Evolutionary conservation across 805 yeast genomes (phyloP).

Genomic region (Danielozyma ontarioensis): DNA sequence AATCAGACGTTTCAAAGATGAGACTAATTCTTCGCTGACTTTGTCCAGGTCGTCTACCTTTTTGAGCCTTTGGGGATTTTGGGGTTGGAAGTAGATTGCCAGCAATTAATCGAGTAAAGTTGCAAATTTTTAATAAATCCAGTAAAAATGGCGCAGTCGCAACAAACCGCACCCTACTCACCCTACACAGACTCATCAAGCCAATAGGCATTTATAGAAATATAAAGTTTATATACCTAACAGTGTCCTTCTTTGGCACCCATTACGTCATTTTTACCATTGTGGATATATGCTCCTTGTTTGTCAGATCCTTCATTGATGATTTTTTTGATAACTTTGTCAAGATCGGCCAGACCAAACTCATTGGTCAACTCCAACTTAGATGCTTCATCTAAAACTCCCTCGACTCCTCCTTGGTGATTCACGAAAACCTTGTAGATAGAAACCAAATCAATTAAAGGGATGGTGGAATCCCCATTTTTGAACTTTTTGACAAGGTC

Average conservation of each 20-base stretch:
- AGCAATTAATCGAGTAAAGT: no score
- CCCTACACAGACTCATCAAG: no score
- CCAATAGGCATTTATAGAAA: no score
- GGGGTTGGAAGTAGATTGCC: no score
- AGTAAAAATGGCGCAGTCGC: no score
- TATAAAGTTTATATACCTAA: no score
- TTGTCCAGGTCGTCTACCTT: no score
- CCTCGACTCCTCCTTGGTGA: constrained; percentile 65
- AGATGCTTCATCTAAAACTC: constrained; percentile 69
- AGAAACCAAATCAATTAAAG: constrained; percentile 59
- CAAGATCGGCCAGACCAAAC: constrained; percentile 52
- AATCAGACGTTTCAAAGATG: no score
- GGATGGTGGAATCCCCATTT: constrained; percentile 47
- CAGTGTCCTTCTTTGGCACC: constrained; percentile 14
- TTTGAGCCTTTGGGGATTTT: no score
- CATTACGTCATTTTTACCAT: constrained; percentile 39
- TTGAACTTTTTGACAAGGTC: constrained; percentile 45
- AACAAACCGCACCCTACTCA: no score
- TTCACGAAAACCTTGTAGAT: constrained; percentile 61
- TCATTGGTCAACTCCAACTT: constrained; percentile 58
- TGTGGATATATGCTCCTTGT: constrained; percentile 17
- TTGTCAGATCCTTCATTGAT: constrained; percentile 56
- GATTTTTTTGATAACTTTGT: constrained; percentile 56
- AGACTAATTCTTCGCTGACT: no score
- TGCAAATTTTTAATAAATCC: no score